Evolutionary conservation across 768 basidiomycete species (phyloP).

Genomic region (Aureoboletus auriporus): DNA sequence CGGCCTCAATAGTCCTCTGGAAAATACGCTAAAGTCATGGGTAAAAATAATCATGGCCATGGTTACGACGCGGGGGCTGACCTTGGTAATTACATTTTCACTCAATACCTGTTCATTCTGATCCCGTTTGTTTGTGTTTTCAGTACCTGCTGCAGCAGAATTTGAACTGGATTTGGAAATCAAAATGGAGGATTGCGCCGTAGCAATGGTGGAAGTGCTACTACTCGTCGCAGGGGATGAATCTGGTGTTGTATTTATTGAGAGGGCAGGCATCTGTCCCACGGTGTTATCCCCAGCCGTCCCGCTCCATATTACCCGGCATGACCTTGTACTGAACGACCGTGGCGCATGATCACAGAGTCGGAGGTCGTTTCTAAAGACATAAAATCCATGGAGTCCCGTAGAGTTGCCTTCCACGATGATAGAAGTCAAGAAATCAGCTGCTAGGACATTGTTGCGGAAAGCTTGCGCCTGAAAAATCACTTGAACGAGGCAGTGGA

Average conservation of each 20-base stretch:
- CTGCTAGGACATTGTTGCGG: constrained; percentile 58
- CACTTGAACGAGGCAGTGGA: constrained; percentile 66
- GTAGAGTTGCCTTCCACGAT: constrained; percentile 46
- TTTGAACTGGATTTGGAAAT: not conserved
- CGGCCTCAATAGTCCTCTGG: constrained; percentile 23
- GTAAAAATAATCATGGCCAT: not conserved
- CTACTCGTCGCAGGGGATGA: not conserved
- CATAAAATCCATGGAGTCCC: constrained; percentile 40
- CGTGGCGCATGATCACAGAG: constrained; percentile 54
- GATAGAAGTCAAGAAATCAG: constrained; percentile 47
- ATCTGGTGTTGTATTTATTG: not conserved
- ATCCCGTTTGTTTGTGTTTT: not conserved
- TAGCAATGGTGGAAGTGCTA: not conserved
- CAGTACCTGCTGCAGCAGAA: not conserved
- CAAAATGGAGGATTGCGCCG: not conserved
- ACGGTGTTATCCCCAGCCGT: constrained; percentile 13
- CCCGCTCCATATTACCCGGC: constrained; percentile 56
- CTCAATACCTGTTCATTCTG: not conserved
- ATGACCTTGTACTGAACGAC: constrained; percentile 32
- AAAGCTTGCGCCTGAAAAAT: constrained; percentile 66
- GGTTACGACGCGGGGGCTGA: not conserved
- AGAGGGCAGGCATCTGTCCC: not conserved
- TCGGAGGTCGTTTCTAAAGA: constrained; percentile 47
- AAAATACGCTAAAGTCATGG: constrained; percentile 6
- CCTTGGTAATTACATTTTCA: not conserved